Percentiles rank a stretch among this genome's conserved stretches.
These are phyloP conservation scores for Pyronema domesticum DNA, from an alignment of 495 filamentous ascomycete species.

Conservation along the genomic window DNA sequence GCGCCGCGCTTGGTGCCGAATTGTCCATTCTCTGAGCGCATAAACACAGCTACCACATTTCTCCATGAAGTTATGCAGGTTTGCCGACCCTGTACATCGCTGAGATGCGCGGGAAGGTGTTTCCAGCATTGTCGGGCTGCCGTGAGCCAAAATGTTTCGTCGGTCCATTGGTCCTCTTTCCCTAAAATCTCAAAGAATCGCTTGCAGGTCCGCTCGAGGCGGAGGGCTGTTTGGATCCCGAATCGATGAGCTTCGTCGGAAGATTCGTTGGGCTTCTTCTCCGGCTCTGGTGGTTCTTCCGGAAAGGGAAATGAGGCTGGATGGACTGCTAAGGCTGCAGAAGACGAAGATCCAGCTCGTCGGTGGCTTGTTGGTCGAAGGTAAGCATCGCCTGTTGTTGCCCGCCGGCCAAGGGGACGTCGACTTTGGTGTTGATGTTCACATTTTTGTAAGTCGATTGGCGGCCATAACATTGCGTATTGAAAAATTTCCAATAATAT, in stretches of 20 bases:
- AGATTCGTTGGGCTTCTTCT: constrained; percentile 4
- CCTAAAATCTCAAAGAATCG: constrained; percentile 15
- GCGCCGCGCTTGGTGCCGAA: constrained; percentile 15
- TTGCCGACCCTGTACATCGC: constrained; percentile 20
- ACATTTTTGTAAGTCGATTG: constrained; percentile 11
- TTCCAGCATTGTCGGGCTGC: constrained; percentile 19
- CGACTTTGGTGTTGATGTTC: constrained; percentile 12
- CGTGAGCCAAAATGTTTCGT: constrained; percentile 17
- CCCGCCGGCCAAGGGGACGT: constrained; percentile 7
- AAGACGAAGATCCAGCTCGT: neutral
- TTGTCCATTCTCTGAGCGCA: constrained; percentile 23
- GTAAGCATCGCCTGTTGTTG: constrained; percentile 3
- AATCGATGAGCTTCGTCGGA: constrained; percentile 13
- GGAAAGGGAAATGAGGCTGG: neutral
- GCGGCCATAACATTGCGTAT: constrained; percentile 13
- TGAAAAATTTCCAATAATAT: constrained; percentile 19
- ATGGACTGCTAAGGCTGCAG: neutral
- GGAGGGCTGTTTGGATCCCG: constrained; percentile 16
- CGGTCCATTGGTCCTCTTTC: constrained; percentile 7
- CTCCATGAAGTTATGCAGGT: constrained; percentile 22
- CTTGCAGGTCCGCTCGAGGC: constrained; percentile 15
- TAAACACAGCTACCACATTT: constrained; percentile 23
- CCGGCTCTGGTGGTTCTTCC: neutral
- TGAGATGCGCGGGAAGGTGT: constrained; percentile 12
- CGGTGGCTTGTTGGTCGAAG: neutral